Evolutionary conservation across 2,329 filamentous ascomycete species (phyloP), one percentile per base, ranked within the genome.

Genomic region (Fonsecaea erecta): DNA sequence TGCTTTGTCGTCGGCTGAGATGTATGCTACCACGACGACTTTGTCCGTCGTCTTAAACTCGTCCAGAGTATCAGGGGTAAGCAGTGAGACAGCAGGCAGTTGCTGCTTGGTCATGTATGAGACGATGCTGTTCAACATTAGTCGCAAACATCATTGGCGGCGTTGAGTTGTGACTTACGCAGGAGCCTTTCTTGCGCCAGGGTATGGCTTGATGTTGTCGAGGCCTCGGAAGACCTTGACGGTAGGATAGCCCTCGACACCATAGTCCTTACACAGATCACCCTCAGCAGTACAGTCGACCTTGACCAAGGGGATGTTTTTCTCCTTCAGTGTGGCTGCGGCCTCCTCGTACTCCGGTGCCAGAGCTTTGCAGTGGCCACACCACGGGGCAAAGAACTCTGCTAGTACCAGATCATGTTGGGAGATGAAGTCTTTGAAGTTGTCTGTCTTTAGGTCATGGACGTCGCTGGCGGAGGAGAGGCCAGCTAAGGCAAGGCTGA

Each of bases 21-120:
- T 86, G 86, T 93, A 99, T 72, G 89, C 94, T 69, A 99, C 88
- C 62, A 98, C 80, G 66, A 98, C 94, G 69, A 98, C 92, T 85
- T 97, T 97, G 83, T 99, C 95, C 77, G 93, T 88, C 66, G 90
- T 94, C 89, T 98, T 98, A 89, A 99, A 97, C 74, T 97, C 93
- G 77, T 93, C 91, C 62, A 97, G 83, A 66, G 89, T 92, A 71
- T 94, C 91, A 79, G 90, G 88, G 74, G 86, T 89, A 66, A 99
- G 85, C 70, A 86, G 76, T 5, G 95, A 97, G 70, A 99, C 93
- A 70, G 95, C 91, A 60, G 95, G 95, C 67, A 99, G 87, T 28
- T 92, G 91, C 83, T 98, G 95, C 87, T 98, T 99, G 79, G 92
- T 90, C 95, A 99, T 99, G 85, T 97, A 98, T 28, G 88, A 90